A percentile compares a stretch with the other conserved stretches of the same genome.
Evolutionary conservation across 2,329 filamentous ascomycete species (phyloP).

Genomic region (Aspergillus bombycis): DNA sequence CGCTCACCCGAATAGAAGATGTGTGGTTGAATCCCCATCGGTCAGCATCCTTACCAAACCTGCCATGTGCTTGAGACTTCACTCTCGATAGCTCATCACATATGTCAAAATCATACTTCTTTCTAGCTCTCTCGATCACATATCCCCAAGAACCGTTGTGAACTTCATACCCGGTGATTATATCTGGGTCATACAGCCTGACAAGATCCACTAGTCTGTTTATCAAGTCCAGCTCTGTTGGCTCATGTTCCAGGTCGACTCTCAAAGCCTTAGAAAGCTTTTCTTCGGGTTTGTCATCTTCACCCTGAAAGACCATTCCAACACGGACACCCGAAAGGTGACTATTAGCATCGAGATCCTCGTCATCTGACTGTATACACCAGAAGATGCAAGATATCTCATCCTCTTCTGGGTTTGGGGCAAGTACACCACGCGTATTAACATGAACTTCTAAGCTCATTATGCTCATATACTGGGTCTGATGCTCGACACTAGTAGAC

Average conservation of each 20-base stretch:
- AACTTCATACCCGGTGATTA: slow-evolving; percentile 92
- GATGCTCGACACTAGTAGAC: slow-evolving; percentile 76
- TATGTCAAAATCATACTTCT: slow-evolving; percentile 87
- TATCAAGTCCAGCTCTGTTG: slow-evolving; percentile 81
- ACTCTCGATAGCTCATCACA: slow-evolving; percentile 91
- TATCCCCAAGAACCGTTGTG: slow-evolving; percentile 95
- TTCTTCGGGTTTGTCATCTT: slow-evolving; percentile 60
- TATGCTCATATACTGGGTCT: slow-evolving; percentile 91
- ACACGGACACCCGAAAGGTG: slow-evolving; percentile 57
- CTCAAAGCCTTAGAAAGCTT: slow-evolving; percentile 65
- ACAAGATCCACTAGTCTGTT: slow-evolving; percentile 87
- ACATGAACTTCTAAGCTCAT: slow-evolving; percentile 94
- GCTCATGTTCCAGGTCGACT: slow-evolving; percentile 72
- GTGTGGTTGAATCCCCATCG: slow-evolving; percentile 94
- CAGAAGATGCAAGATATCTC: slow-evolving; percentile 88
- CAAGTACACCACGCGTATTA: slow-evolving; percentile 77
- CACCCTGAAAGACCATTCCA: slow-evolving; percentile 74
- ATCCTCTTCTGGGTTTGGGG: slow-evolving; percentile 89
- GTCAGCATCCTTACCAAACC: slow-evolving; percentile 83
- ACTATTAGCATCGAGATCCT: slow-evolving; percentile 55
- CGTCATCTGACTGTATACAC: slow-evolving; percentile 78
- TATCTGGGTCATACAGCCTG: slow-evolving; percentile 80
- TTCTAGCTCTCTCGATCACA: slow-evolving; percentile 81
- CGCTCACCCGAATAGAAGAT: slow-evolving; percentile 88
- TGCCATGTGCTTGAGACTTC: slow-evolving; percentile 78